These are phyloP conservation scores for Turritis glabra DNA, from an alignment of 345 rosid species.

Conservation along the genomic window DNA sequence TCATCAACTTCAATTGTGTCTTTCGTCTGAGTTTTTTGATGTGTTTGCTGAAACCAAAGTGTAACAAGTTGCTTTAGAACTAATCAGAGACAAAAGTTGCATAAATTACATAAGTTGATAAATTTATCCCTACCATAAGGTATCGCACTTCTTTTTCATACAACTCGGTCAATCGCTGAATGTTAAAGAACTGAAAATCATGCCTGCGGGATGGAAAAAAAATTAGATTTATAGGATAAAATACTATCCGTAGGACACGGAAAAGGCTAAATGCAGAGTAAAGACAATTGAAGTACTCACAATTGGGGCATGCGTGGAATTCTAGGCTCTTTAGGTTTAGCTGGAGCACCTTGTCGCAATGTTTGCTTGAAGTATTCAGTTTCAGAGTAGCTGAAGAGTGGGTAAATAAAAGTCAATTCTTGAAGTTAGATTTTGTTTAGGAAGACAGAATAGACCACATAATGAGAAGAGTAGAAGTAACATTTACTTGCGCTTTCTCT, in stretches of 20 bases:
- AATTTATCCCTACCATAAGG: conserved; percentile 75
- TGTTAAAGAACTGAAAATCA: conserved; percentile 96
- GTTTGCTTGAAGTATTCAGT: conserved; percentile 97
- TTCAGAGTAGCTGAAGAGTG: conserved; percentile 89
- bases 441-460: background rate
- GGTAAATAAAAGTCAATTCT: conserved; percentile 26
- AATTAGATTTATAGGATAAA: background rate
- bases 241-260: background rate
- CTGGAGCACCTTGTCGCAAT: conserved; percentile 90
- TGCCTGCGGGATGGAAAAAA: conserved; percentile 58
- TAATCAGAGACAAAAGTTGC: conserved; percentile 8
- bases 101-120: conserved; percentile 13
- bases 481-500: conserved; percentile 88
- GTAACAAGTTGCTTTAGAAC: background rate
- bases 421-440: conserved; percentile 14
- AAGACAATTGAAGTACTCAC: conserved; percentile 48
- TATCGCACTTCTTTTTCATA: conserved; percentile 98
- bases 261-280: conserved; percentile 9
- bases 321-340: conserved; percentile 95
- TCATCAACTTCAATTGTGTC: conserved; percentile 85
- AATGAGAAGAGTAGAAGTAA: background rate
- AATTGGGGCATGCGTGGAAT: conserved; percentile 99
- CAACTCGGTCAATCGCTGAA: conserved; percentile 84
- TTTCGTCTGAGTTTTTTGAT: conserved; percentile 88
- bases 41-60: conserved; percentile 64